Percentiles rank a stretch among this genome's conserved stretches.
Evolutionary conservation across 345 rosid species (phyloP).

Genomic region (Microthlaspi erraticum): DNA sequence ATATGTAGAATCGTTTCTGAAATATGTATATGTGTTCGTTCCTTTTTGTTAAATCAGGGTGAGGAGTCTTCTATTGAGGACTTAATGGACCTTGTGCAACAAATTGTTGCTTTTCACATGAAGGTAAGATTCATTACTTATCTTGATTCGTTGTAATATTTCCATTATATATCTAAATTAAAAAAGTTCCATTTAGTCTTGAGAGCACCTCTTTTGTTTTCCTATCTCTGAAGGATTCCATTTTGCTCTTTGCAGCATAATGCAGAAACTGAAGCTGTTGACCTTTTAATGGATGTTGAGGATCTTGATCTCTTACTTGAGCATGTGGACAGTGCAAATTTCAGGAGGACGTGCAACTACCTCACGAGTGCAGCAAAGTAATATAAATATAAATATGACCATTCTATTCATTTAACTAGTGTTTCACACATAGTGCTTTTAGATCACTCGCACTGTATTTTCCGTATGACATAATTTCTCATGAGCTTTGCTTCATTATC

Average conservation of each 20-base stretch:
- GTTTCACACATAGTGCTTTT: constrained; percentile 11
- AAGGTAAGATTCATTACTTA: constrained; percentile 53
- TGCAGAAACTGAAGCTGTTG: constrained; percentile 99
- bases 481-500: constrained; percentile 17
- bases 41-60: constrained; percentile 48
- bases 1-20: constrained; percentile 1
- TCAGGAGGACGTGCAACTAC: constrained; percentile 89
- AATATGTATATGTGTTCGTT: constrained; percentile 14
- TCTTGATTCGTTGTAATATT: constrained; percentile 16
- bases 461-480: not conserved
- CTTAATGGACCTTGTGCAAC: constrained; percentile 79
- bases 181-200: constrained; percentile 18
- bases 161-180: constrained; percentile 18
- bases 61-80: constrained; percentile 71
- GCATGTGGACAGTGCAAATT: constrained; percentile 80
- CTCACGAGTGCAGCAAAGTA: constrained; percentile 91
- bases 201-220: constrained; percentile 11
- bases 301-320: constrained; percentile 86
- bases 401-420: constrained; percentile 10
- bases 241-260: constrained; percentile 69
- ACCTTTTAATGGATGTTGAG: constrained; percentile 98
- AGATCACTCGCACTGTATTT: constrained; percentile 1
- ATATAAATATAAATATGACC: constrained; percentile 34
- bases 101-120: constrained; percentile 97
- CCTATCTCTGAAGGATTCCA: constrained; percentile 18